Evolutionary conservation across 2,329 filamentous ascomycete species (phyloP).

Genomic region (Ophiocordyceps camponoti-saundersi): DNA sequence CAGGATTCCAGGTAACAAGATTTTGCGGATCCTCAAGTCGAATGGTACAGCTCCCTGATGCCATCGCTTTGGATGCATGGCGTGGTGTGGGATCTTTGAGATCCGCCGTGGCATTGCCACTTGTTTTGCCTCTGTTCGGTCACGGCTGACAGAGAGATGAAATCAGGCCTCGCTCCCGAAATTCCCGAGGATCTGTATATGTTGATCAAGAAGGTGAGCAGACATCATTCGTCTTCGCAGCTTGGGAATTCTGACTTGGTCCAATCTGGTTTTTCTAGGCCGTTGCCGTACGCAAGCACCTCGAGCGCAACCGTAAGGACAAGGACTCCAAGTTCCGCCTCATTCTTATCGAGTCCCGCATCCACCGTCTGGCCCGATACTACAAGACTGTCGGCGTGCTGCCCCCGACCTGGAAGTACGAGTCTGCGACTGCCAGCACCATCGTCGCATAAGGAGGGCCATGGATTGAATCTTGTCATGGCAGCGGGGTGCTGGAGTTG

Average conservation of each 20-base stretch:
- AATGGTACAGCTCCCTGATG: slow-evolving; percentile 57
- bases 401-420: slow-evolving; percentile 96
- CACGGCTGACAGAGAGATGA: slow-evolving; percentile 85
- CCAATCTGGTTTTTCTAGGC: slow-evolving; percentile 37
- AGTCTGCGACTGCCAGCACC: slow-evolving; percentile 90
- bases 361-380: slow-evolving; percentile 98
- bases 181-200: slow-evolving; percentile 99
- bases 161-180: slow-evolving; percentile 88
- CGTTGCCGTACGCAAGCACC: slow-evolving; percentile 98
- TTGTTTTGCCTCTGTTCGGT: slow-evolving; percentile 70
- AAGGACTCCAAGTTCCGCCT: slow-evolving; percentile 99
- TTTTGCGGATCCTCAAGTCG: slow-evolving; percentile 96
- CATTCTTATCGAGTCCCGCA: slow-evolving; percentile 99
- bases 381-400: slow-evolving; percentile 89
- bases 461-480: slow-evolving; percentile 5
- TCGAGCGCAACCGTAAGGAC: slow-evolving; percentile 99
- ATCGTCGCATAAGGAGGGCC: slow-evolving; percentile 60
- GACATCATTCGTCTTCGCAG: neutral
- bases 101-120: slow-evolving; percentile 9
- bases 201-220: slow-evolving; percentile 88
- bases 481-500: slow-evolving; percentile 23
- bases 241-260: neutral
- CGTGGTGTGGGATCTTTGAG: slow-evolving; percentile 9
- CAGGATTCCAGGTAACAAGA: slow-evolving; percentile 76
- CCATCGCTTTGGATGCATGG: slow-evolving; percentile 6